phyloP scores from a whole-genome alignment of 345 rosid genomes.

The Hypericum perforatum region DNA sequence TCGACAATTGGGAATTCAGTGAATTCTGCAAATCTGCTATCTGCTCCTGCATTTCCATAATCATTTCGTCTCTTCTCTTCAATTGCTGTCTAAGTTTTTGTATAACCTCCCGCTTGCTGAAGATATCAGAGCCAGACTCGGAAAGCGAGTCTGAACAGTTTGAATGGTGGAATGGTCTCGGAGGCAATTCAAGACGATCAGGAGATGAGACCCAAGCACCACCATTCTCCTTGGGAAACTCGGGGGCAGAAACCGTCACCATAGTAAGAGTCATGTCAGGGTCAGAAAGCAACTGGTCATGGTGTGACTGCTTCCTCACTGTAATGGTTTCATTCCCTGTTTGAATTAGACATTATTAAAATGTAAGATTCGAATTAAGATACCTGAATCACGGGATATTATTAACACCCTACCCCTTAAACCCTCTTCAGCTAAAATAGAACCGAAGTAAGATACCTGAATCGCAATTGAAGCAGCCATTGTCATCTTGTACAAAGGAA shows the following conservation, averaged over 20 bases:
- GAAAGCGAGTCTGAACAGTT: constrained; percentile 92
- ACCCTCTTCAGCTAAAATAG: background rate
- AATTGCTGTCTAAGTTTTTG: constrained; percentile 87
- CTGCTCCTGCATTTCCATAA: constrained; percentile 96
- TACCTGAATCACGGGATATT: too few species aligned
- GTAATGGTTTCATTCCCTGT: constrained; percentile 50
- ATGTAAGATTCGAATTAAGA: too few species aligned
- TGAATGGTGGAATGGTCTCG: constrained; percentile 63
- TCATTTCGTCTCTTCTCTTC: constrained; percentile 92
- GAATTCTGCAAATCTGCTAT: constrained; percentile 62
- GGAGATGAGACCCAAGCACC: constrained; percentile 70
- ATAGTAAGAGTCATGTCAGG: constrained; percentile 56
- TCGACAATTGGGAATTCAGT: constrained; percentile 46
- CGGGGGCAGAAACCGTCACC: constrained; percentile 55
- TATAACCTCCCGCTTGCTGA: constrained; percentile 86
- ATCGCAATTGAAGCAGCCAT: constrained; percentile 43
- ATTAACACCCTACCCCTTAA: too few species aligned
- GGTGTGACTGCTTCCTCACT: constrained; percentile 27
- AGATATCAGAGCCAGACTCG: constrained; percentile 94
- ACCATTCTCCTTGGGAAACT: constrained; percentile 57
- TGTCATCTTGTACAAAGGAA: constrained; percentile 43
- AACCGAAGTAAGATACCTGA: constrained; percentile 32
- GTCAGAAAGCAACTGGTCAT: constrained; percentile 38
- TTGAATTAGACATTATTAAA: background rate
- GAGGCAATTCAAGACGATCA: constrained; percentile 68